A percentile compares a stretch with the other conserved stretches of the same genome.
Conservation (phyloP, 441 rosid species). For the Omphalea diandra region DNA sequence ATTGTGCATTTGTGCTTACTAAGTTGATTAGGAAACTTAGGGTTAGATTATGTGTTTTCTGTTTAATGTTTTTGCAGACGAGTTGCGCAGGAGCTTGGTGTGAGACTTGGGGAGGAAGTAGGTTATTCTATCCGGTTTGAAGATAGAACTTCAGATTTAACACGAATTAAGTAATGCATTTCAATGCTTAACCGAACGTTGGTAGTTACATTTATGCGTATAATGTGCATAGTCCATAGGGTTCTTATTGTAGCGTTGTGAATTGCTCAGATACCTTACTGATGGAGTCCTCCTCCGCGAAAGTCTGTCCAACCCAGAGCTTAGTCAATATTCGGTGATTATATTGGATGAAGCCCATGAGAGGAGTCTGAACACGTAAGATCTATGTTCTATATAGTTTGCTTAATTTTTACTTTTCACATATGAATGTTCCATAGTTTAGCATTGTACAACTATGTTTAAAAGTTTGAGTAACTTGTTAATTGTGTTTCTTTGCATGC, state of each 20-base stretch:
- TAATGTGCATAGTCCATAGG: constrained; percentile 17
- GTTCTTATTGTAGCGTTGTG: constrained; percentile 25
- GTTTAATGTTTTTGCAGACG: constrained; percentile 45
- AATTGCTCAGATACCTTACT: constrained; percentile 71
- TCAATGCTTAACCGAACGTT: not conserved
- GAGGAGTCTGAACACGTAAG: constrained; percentile 95
- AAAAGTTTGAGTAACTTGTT: not conserved
- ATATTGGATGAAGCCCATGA: constrained; percentile 99
- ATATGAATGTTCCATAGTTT: not conserved
- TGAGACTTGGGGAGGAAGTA: constrained; percentile 87
- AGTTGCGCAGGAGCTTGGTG: constrained; percentile 93
- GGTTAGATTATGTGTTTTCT: constrained; percentile 4
- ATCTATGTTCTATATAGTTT: constrained; percentile 7
- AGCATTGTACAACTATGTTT: not conserved
- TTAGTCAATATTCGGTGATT: constrained; percentile 81
- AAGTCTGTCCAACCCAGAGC: constrained; percentile 80
- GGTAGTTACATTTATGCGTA: constrained; percentile 6
- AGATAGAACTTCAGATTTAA: constrained; percentile 77
- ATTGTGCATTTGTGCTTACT: not conserved
- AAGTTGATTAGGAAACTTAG: not conserved
- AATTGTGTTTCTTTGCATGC: constrained; percentile 14
- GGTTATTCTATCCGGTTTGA: constrained; percentile 97
- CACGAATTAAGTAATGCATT: constrained; percentile 68
- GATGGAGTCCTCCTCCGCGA: constrained; percentile 97
- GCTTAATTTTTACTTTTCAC: too few species aligned